A percentile compares a stretch with the other conserved stretches of the same genome.
phyloP scores from a whole-genome alignment of 2,329 filamentous ascomycete species.

The Talaromyces sp. region DNA sequence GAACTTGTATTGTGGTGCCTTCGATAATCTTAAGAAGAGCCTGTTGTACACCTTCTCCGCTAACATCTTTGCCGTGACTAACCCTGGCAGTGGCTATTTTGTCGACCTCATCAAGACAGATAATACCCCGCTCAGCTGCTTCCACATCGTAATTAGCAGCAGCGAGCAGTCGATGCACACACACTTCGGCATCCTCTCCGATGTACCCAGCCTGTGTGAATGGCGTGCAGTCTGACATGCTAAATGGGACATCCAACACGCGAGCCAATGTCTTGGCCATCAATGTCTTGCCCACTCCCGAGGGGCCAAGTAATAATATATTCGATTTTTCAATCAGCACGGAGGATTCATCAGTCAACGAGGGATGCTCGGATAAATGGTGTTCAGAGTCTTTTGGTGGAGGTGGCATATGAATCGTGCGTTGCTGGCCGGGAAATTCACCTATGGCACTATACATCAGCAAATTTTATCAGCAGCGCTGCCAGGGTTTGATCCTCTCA shows the following conservation, averaged over 20 bases:
- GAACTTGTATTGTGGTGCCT: conserved; percentile 87
- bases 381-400: conserved; percentile 23
- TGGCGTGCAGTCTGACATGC: conserved; percentile 91
- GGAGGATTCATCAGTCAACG: conserved; percentile 52
- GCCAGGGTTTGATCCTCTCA: not conserved
- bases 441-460: conserved; percentile 37
- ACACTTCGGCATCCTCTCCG: conserved; percentile 94
- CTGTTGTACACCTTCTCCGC: conserved; percentile 94
- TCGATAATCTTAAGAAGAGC: conserved; percentile 93
- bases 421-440: conserved; percentile 60
- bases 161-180: conserved; percentile 83
- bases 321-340: conserved; percentile 94
- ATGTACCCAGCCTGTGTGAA: conserved; percentile 97
- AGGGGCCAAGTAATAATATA: conserved; percentile 82
- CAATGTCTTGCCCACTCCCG: conserved; percentile 92
- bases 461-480: not conserved
- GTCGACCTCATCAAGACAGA: conserved; percentile 95
- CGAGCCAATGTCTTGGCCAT: conserved; percentile 86
- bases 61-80: conserved; percentile 85
- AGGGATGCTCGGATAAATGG: conserved; percentile 26
- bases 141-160: conserved; percentile 85
- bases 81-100: conserved; percentile 90
- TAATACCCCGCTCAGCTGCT: conserved; percentile 83
- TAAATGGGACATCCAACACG: conserved; percentile 90
- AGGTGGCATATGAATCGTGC: conserved; percentile 39